Conservation (phyloP, 108 stramenopile genomes). For the Parietichytrium sp. region DNA sequence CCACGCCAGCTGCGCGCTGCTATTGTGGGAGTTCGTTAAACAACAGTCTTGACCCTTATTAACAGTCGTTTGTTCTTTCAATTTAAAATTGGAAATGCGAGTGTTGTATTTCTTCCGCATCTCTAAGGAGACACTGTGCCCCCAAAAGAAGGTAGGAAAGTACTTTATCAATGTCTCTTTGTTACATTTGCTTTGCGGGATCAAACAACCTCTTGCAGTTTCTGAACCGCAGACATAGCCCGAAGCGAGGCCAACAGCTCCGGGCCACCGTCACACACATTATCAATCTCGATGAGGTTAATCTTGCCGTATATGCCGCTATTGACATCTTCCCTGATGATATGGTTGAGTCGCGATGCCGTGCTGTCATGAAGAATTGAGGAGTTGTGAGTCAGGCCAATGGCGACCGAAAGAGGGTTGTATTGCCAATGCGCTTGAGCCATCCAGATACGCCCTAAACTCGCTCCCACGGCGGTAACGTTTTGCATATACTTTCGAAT, state of each 20-base stretch:
- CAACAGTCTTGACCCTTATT: no score
- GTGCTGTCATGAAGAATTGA: neutral
- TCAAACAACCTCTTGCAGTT: no score
- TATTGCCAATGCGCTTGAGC: slow-evolving; percentile 30
- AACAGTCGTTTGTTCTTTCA: neutral
- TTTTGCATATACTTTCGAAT: neutral
- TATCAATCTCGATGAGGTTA: slow-evolving; percentile 16
- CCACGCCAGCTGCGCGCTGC: slow-evolving; percentile 85
- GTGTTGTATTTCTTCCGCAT: no score
- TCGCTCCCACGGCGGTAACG: neutral
- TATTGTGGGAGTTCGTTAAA: slow-evolving; percentile 86
- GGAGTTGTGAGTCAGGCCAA: neutral
- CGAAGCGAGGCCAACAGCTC: neutral
- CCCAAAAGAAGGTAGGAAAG: no score
- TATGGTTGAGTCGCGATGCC: neutral
- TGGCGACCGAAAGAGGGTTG: neutral
- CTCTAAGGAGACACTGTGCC: no score
- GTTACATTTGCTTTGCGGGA: no score
- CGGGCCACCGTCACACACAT: neutral
- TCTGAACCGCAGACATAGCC: neutral
- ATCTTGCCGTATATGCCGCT: no score
- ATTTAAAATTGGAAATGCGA: no score
- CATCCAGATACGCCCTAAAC: neutral
- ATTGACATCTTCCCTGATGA: no score
- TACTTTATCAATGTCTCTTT: no score